Evolutionary conservation across 768 basidiomycete species (phyloP).

Genomic region (Pleurotus citrinopileatus): DNA sequence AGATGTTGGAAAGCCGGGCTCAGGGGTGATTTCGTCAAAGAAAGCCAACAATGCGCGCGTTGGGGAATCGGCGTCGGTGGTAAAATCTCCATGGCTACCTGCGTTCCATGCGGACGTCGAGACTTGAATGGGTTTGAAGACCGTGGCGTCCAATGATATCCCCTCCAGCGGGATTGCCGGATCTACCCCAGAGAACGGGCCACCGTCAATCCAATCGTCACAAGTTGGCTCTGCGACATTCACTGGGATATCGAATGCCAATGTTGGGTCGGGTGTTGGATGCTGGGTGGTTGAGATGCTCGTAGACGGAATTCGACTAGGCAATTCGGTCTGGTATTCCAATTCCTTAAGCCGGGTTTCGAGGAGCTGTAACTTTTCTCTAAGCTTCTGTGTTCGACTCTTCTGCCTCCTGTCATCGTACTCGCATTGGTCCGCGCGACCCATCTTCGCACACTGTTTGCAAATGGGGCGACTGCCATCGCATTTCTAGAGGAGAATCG

Average conservation of each 20-base stretch:
- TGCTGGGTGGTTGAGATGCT: neutral
- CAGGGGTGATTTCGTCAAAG: constrained; percentile 1
- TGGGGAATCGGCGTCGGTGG: constrained; percentile 1
- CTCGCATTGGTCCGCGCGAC: constrained; percentile 47
- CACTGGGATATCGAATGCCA: constrained; percentile 12
- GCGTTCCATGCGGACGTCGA: neutral
- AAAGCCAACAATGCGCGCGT: neutral
- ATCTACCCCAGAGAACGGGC: neutral
- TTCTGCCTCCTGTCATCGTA: constrained; percentile 62
- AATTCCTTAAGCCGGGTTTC: constrained; percentile 54
- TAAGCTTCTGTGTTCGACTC: constrained; percentile 56
- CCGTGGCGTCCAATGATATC: neutral
- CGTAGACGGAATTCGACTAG: constrained; percentile 22
- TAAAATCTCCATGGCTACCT: neutral
- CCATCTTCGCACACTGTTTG: constrained; percentile 52
- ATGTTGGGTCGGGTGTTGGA: constrained; percentile 7
- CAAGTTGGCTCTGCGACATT: neutral
- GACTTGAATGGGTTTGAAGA: neutral
- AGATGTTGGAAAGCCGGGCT: neutral
- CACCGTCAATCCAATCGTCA: neutral
- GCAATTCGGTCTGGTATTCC: constrained; percentile 43
- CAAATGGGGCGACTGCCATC: constrained; percentile 57
- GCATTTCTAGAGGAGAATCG: constrained; percentile 44
- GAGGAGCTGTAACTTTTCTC: constrained; percentile 51
- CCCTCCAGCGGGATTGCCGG: neutral